Conservation (phyloP, 2,329 filamentous ascomycete genomes). For the Xylariaceae sp. region DNA sequence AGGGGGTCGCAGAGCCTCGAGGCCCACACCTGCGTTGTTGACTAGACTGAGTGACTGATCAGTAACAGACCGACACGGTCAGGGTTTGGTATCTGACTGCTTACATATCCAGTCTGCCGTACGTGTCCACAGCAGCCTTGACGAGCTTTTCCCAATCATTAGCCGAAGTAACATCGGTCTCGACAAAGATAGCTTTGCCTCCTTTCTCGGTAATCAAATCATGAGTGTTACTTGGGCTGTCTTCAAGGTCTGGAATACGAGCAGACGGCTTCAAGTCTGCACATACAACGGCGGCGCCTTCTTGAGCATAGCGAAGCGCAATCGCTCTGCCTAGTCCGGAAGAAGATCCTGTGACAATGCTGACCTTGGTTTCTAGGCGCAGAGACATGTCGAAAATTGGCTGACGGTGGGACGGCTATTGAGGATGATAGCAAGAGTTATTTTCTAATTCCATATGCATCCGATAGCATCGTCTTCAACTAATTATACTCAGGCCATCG, state of each 20-base stretch:
- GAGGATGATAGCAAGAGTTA: too few relatives aligned
- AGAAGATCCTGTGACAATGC: conserved; percentile 45
- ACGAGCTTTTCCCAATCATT: conserved; percentile 38
- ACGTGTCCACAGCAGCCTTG: conserved; percentile 31
- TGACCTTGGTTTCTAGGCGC: too few relatives aligned
- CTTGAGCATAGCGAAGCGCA: conserved; percentile 37
- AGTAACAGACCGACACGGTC: too few relatives aligned
- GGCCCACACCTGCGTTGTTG: conserved; percentile 49
- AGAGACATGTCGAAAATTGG: too few relatives aligned
- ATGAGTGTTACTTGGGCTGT: conserved; percentile 34
- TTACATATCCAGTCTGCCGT: conserved; percentile 44
- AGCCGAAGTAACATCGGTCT: conserved; percentile 41
- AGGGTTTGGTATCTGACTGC: too few relatives aligned
- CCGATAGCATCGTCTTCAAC: too few relatives aligned
- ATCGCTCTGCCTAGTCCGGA: conserved; percentile 47
- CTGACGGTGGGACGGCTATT: too few relatives aligned
- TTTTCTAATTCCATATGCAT: too few relatives aligned
- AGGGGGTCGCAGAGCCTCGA: conserved; percentile 34
- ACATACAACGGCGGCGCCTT: conserved; percentile 43
- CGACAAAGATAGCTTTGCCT: conserved; percentile 40
- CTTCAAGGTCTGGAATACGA: conserved; percentile 24
- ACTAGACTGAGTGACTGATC: conserved; percentile 38
- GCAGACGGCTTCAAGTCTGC: conserved; percentile 36
- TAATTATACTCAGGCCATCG: too few relatives aligned
- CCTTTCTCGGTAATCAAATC: conserved; percentile 36